phyloP scores from a whole-genome alignment of 2,329 filamentous ascomycete species.

The Diaporthe vaccinii region DNA sequence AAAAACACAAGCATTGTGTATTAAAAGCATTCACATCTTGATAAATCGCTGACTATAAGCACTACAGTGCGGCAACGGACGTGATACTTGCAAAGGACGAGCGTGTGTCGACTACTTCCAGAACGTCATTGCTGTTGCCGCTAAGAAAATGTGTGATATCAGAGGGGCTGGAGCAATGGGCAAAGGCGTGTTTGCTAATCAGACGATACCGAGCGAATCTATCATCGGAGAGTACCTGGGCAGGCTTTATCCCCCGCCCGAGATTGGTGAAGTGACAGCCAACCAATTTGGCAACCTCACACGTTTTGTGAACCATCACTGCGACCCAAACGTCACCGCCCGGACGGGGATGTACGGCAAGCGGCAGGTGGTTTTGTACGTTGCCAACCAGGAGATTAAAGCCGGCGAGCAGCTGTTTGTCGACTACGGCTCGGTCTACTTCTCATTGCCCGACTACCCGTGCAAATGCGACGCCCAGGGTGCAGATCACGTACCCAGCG shows the following conservation, averaged over 20 bases:
- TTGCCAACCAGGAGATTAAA: not conserved
- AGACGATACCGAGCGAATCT: not conserved
- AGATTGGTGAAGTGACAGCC: not conserved
- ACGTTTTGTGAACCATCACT: slow-evolving; percentile 25
- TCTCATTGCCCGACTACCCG: not conserved
- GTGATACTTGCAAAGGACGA: not conserved
- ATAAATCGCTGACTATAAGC: not conserved
- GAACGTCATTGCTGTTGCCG: not conserved
- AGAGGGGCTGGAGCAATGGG: not conserved
- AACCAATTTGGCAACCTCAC: not conserved
- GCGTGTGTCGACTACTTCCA: not conserved
- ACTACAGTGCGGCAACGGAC: not conserved
- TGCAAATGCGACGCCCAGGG: not conserved
- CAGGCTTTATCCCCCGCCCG: not conserved
- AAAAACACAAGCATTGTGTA: no score
- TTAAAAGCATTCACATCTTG: not conserved
- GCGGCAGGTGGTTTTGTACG: not conserved
- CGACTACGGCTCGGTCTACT: not conserved
- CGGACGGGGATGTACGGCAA: not conserved
- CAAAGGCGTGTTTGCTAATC: slow-evolving; percentile 12
- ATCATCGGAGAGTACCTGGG: slow-evolving; percentile 24
- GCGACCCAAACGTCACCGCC: not conserved
- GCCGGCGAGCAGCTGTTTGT: slow-evolving; percentile 8
- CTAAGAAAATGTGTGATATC: not conserved
- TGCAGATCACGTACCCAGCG: not conserved